Conservation (phyloP, 208 protist species). For the Trypanosoma brucei region DNA sequence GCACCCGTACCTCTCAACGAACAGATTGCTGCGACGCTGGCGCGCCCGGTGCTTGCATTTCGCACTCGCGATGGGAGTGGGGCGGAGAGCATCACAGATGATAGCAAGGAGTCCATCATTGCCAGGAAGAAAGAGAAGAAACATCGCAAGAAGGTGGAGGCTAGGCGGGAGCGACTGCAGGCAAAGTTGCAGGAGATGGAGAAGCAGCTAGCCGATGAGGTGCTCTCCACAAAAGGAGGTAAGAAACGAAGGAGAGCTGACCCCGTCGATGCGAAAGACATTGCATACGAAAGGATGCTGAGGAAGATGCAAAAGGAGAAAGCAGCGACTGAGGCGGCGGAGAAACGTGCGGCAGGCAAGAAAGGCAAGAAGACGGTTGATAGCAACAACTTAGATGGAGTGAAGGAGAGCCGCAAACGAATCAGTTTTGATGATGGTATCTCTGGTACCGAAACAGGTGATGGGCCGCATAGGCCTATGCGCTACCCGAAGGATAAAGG, state of each 20-base stretch:
- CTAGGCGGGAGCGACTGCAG: constrained; percentile 39
- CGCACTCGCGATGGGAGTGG: background rate
- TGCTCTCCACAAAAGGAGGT: constrained; percentile 17
- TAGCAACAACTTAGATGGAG: constrained; percentile 14
- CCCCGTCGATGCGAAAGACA: constrained; percentile 12
- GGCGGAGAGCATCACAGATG: background rate
- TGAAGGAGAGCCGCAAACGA: constrained; percentile 34
- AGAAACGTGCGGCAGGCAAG: constrained; percentile 3
- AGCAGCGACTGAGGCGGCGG: constrained; percentile 19
- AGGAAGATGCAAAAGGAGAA: constrained; percentile 21
- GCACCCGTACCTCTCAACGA: constrained; percentile 18
- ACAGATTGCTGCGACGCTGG: constrained; percentile 15
- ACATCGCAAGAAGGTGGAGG: constrained; percentile 59
- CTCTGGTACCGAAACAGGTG: background rate
- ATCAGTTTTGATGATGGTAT: constrained; percentile 38
- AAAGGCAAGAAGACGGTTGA: constrained; percentile 13
- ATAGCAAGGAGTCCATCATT: constrained; percentile 52
- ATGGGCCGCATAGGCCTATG: constrained; percentile 32
- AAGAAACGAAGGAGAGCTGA: constrained; percentile 24
- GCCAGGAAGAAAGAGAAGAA: constrained; percentile 82
- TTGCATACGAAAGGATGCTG: constrained; percentile 24
- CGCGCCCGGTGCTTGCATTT: constrained; percentile 17
- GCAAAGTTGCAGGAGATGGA: constrained; percentile 36
- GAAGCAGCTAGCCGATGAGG: constrained; percentile 32
- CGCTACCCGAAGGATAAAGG: constrained; percentile 38